These are phyloP conservation scores for Nicotiana tomentosiformis DNA, from an alignment of 257 asterid species.

Conservation along the genomic window DNA sequence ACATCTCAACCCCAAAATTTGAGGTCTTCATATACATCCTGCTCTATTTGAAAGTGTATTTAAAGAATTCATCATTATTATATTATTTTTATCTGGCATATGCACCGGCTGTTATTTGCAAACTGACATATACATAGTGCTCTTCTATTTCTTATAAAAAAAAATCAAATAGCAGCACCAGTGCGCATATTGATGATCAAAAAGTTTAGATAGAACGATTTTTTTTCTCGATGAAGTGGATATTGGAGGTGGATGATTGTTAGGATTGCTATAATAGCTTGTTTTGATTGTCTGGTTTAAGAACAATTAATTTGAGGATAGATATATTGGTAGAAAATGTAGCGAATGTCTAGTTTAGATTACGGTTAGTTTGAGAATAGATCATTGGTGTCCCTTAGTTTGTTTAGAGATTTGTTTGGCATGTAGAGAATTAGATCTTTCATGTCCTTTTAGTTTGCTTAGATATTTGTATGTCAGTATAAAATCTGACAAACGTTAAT, in stretches of 20 bases:
- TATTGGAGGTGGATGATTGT: not conserved
- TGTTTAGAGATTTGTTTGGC: too few species aligned
- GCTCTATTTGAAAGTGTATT: too few species aligned
- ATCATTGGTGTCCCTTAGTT: too few species aligned
- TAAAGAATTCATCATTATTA: not conserved
- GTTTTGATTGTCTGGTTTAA: not conserved
- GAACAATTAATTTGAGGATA: too few species aligned
- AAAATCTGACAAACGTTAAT: not conserved
- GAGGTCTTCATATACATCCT: not conserved
- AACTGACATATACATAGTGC: not conserved
- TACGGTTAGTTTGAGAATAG: too few species aligned
- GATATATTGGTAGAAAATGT: too few species aligned
- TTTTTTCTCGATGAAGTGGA: not conserved
- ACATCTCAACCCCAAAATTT: too few species aligned
- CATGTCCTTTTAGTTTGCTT: too few species aligned
- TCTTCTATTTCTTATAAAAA: not conserved
- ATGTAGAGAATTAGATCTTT: too few species aligned
- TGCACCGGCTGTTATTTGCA: not conserved
- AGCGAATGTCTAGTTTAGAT: too few species aligned
- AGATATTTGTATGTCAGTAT: too few species aligned
- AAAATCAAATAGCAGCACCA: not conserved
- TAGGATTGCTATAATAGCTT: not conserved
- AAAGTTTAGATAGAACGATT: not conserved
- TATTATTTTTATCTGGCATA: not conserved
- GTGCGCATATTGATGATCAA: not conserved